Percentiles rank a stretch among this genome's conserved stretches.
Conservation (phyloP, 2,329 filamentous ascomycete species). For the Ascochyta fabae region DNA sequence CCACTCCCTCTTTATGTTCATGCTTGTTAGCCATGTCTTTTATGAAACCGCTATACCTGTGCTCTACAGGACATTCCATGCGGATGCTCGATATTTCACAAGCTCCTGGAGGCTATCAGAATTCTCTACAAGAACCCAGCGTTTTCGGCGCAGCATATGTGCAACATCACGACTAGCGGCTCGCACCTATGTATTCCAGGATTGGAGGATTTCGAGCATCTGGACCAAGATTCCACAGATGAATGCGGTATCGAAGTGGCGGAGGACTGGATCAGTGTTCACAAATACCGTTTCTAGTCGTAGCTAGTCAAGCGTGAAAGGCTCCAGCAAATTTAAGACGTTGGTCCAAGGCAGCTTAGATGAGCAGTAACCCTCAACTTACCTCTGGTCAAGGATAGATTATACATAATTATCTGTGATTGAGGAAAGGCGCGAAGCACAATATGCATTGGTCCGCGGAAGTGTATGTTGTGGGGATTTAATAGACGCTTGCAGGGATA, state of each 20-base stretch:
- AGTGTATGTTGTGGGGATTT: constrained; percentile 7
- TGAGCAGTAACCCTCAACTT: too few species aligned
- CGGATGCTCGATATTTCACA: neutral
- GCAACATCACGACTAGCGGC: too few species aligned
- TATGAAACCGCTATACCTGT: neutral
- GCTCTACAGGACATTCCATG: neutral
- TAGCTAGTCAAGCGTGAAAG: too few species aligned
- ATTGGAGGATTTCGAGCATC: neutral
- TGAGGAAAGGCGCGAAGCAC: neutral
- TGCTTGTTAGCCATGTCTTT: neutral
- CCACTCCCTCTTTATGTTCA: neutral
- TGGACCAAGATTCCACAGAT: neutral
- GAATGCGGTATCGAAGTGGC: neutral
- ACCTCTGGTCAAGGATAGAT: too few species aligned
- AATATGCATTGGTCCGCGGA: constrained; percentile 1
- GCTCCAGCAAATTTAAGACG: too few species aligned
- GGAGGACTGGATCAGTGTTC: neutral
- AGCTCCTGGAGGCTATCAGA: neutral
- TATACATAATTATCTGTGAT: neutral
- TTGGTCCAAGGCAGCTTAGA: too few species aligned
- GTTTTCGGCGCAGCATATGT: too few species aligned
- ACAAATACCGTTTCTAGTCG: neutral
- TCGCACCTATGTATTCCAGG: neutral
- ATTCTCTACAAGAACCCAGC: neutral
- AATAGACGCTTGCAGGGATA: constrained; percentile 12